Evolutionary conservation across 2,329 filamentous ascomycete genomes (phyloP).

Genomic region (Colletotrichum incanum): DNA sequence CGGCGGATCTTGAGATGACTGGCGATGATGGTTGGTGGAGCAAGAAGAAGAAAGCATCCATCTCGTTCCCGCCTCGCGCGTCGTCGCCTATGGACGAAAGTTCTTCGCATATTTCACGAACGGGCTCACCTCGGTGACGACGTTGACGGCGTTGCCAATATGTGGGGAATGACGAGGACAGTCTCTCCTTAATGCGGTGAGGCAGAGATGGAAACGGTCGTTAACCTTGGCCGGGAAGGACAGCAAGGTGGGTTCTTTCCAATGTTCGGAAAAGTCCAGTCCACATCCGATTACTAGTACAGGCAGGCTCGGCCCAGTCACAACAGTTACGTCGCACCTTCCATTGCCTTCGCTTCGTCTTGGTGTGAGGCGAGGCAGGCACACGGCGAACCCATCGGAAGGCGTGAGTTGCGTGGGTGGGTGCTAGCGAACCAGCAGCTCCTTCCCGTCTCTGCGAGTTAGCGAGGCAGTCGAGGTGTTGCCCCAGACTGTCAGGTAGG

Average conservation of each 20-base stretch:
- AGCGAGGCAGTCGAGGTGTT: neutral
- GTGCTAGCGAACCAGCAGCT: neutral
- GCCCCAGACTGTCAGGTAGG: neutral
- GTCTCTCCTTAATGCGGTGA: constrained; percentile 33
- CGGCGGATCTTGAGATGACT: neutral
- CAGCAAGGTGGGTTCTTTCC: constrained; percentile 4
- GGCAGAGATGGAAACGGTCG: neutral
- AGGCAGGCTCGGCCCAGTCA: constrained; percentile 31
- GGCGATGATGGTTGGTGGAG: neutral
- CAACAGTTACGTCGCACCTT: neutral
- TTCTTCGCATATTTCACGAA: neutral
- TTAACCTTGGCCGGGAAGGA: constrained; percentile 1
- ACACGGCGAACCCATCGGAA: neutral
- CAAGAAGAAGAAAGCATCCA: neutral
- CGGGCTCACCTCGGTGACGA: constrained; percentile 35
- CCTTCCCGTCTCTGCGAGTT: neutral
- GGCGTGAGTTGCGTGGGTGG: neutral
- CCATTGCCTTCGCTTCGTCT: neutral
- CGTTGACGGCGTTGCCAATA: neutral
- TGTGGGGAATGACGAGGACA: neutral
- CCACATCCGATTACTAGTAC: constrained; percentile 15
- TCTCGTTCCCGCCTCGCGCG: neutral
- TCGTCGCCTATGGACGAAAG: neutral
- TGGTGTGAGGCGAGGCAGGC: neutral
- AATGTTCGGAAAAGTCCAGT: constrained; percentile 7